These are phyloP conservation scores for Tephrocybe sp. DNA, from an alignment of 768 basidiomycete genomes.

Conservation along the genomic window DNA sequence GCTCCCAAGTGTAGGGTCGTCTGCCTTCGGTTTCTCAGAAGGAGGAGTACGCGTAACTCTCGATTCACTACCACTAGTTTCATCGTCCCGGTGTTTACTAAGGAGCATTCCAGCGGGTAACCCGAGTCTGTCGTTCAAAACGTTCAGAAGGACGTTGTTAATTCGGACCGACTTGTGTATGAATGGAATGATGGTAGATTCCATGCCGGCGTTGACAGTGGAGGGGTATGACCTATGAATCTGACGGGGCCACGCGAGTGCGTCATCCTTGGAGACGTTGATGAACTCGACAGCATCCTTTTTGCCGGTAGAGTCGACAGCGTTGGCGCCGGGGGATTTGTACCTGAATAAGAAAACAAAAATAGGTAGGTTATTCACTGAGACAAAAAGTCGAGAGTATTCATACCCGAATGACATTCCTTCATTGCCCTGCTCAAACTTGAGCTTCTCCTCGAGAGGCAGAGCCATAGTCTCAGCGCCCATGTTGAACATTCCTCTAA, in stretches of 20 bases:
- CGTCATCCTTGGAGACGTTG: slow-evolving; percentile 70
- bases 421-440: slow-evolving; percentile 53
- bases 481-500: slow-evolving; percentile 51
- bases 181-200: slow-evolving; percentile 47
- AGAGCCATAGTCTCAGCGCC: slow-evolving; percentile 52
- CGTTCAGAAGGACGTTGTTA: slow-evolving; percentile 46
- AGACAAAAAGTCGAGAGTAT: too few relatives aligned
- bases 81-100: slow-evolving; percentile 38
- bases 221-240: slow-evolving; percentile 56
- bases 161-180: slow-evolving; percentile 54
- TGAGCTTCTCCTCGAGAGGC: slow-evolving; percentile 54
- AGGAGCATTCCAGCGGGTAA: slow-evolving; percentile 48
- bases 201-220: slow-evolving; percentile 47
- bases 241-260: slow-evolving; percentile 51
- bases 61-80: slow-evolving; percentile 55
- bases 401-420: slow-evolving; percentile 38
- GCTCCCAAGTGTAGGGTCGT: slow-evolving; percentile 41
- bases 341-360: slow-evolving; percentile 34
- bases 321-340: slow-evolving; percentile 61
- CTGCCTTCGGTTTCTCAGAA: slow-evolving; percentile 26
- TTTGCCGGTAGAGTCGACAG: slow-evolving; percentile 57
- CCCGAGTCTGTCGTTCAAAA: slow-evolving; percentile 55
- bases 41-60: slow-evolving; percentile 51
- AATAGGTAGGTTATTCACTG: too few relatives aligned
- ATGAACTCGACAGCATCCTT: slow-evolving; percentile 60